Evolutionary conservation across 441 rosid species (phyloP), one percentile per base, ranked within the genome.

Genomic region (Arabidopsis hybrid): DNA sequence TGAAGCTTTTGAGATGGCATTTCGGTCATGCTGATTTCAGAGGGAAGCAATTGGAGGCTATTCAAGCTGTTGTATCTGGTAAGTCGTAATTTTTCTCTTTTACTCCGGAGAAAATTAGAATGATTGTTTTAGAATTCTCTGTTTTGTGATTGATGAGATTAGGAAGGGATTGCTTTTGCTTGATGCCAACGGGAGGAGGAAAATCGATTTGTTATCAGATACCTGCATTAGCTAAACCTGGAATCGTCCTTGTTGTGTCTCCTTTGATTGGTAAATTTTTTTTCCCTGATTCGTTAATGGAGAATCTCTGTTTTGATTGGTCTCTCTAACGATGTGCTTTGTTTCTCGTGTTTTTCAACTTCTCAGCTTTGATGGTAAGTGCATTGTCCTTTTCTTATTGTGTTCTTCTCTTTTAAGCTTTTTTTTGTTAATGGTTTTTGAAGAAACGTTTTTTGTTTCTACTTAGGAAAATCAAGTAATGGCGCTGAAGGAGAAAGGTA

Each of bases 151-250:
- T 61, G 59, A 3, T 38, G 53, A 60, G 65, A 56, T 11, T 75
- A 95, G 99, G 99, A 74, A 87, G 92, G 72, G 99, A 95, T 81
- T 95, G 98, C 72, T 91, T 95, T 79, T 95, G 98, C 69, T 81
- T 95, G 65, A 92, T 95, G 99, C 98, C 99, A 5, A 95, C 96
- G 16, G 97, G 99, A 50, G 95, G 98, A 78, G 99, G 98, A 57
- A 95, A 95, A 83, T 95, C 98, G 9, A 88, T 92, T 85, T 92
- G 99, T 79, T 92, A 91, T 76, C 98, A 92, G 77, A 89, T 95
- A 75, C 97, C 98, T 69, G 98, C 99, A n/a, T 52, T 95, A 62
- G 91, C 97, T n/a, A 91, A 83, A 75, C 78, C 83, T 8, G 93
- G 99, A 70, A 89, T 95, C 71, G 98, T 88, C 46, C 97, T 95